Conservation (phyloP, 2,329 filamentous ascomycete species). For the Pseudogymnoascus pannorum region DNA sequence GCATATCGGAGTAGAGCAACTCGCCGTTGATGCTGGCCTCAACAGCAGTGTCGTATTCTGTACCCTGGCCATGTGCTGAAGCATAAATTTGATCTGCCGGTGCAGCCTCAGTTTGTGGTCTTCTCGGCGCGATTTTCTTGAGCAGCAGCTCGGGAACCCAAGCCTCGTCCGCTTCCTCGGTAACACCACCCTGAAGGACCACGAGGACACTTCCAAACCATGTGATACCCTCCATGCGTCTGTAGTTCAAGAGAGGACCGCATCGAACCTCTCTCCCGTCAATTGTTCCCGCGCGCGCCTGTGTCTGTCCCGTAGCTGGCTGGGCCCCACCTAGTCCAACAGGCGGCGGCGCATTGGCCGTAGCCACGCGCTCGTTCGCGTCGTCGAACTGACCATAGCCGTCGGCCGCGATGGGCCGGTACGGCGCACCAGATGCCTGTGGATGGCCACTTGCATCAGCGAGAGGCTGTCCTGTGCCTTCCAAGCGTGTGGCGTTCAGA, state of each 20-base stretch:
- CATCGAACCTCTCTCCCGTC: slow-evolving; percentile 53
- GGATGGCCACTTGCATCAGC: not conserved
- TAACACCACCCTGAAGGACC: slow-evolving; percentile 65
- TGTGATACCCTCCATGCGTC: slow-evolving; percentile 56
- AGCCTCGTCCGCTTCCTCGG: slow-evolving; percentile 38
- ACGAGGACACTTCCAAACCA: slow-evolving; percentile 87
- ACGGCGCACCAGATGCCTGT: slow-evolving; percentile 23
- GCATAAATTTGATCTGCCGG: slow-evolving; percentile 27
- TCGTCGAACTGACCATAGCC: slow-evolving; percentile 15
- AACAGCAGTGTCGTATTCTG: slow-evolving; percentile 16
- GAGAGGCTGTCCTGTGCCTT: slow-evolving; percentile 10
- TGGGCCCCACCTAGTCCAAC: not conserved
- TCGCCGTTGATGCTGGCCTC: slow-evolving; percentile 41
- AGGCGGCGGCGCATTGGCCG: not conserved
- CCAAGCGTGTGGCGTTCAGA: slow-evolving; percentile 47
- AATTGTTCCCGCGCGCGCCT: not conserved
- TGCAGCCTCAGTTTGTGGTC: slow-evolving; percentile 9
- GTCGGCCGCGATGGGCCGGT: slow-evolving; percentile 41
- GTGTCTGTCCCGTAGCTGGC: not conserved
- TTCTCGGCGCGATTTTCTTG: slow-evolving; percentile 28
- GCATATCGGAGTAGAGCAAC: slow-evolving; percentile 57
- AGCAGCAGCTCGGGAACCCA: slow-evolving; percentile 52
- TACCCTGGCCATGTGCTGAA: slow-evolving; percentile 10
- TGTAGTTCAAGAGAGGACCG: slow-evolving; percentile 72
- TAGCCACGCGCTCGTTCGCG: not conserved